Base-by-base conservation (phyloP, 371 early-diverging fungal genomes). In the Dipsacomyces acuminosporus region DNA sequence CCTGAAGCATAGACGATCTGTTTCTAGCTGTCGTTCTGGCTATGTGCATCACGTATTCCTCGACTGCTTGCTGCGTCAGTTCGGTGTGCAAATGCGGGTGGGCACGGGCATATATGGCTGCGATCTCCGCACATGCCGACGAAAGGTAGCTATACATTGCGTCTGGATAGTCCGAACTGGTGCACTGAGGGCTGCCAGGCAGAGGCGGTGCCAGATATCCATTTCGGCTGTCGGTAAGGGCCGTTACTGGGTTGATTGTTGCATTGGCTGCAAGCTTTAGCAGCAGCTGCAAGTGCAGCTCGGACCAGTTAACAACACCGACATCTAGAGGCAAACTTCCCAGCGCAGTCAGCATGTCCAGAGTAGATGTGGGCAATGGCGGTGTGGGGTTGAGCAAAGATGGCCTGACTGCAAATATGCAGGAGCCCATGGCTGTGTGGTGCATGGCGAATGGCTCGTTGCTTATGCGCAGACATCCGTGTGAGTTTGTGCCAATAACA, bases 241-340 rank as follows among this genome's bases (percentile, higher is more conserved):
- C 75, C 0, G 82, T 79, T 8, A 82, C 61, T 2, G 80, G 76
- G 41, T 83, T 83, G 51, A 83, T 80, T 1, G 69, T 61, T 0
- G 81, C 78, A 52, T 84, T 84, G 9, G 83, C 73, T 3, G 81
- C 72, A 17, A 84, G 56, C 65, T 84, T 84, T 1, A 73, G 63
- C 40, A 77, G 51, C 64, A 82, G 73, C 36, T 71, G 66, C 8
- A 25, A 42, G 24, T 73, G 65, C 8, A 81, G 45, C 2, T 72
- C 71, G 0, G 71, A 35, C 80, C 79, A 79, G 22, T 59, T 56
- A 26, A 66, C 50, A 14, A 59, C 38, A 0, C 50, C 41, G 8
- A 61, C 59, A 11, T 62, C 48, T 2, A 80, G 56, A 0, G 65
- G 70, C 15, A 73, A 61, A 15, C 60, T 62, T 14, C 46, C 38